Conservation (phyloP, 1,284 basidiomycete genomes). For the Irpex lacteus region DNA sequence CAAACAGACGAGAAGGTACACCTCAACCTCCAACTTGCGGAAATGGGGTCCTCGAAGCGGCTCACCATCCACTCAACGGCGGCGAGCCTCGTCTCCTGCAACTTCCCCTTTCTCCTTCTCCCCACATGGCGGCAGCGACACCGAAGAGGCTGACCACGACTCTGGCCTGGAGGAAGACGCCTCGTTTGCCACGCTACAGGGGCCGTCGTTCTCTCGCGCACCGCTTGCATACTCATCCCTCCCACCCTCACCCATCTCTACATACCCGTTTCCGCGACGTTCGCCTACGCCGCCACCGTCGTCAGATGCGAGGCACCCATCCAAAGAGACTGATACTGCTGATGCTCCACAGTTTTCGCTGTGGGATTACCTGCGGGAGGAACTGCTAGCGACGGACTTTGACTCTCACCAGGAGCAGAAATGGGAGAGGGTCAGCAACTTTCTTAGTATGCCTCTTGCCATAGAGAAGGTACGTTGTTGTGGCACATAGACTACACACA, state of each 20-base stretch:
- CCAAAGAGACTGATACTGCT: not conserved
- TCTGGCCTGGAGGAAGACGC: constrained; percentile 19
- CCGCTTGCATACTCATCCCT: constrained; percentile 61
- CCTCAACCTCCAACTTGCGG: constrained; percentile 20
- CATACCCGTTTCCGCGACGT: constrained; percentile 2
- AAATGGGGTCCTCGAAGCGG: constrained; percentile 16
- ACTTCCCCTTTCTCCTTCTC: constrained; percentile 20
- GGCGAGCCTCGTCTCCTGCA: constrained; percentile 21
- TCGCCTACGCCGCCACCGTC: not conserved
- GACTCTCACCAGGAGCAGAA: constrained; percentile 92
- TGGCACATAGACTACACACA: not conserved
- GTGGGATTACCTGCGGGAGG: constrained; percentile 90
- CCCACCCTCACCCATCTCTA: constrained; percentile 61
- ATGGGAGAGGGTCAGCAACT: constrained; percentile 98
- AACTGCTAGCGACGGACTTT: constrained; percentile 86
- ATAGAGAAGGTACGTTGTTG: constrained; percentile 77
- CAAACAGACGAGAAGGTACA: constrained; percentile 26
- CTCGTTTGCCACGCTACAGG: constrained; percentile 5
- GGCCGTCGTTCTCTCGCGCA: constrained; percentile 3
- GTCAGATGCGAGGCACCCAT: not conserved
- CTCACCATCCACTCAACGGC: constrained; percentile 4
- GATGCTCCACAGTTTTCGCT: constrained; percentile 65
- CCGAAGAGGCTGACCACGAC: constrained; percentile 19
- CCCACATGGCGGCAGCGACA: constrained; percentile 16
- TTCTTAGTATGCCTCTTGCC: constrained; percentile 88